Percentiles rank a stretch among this genome's conserved stretches.
These are phyloP conservation scores for Metschnikowia corniflorae DNA, from an alignment of 805 yeast species.

Conservation along the genomic window DNA sequence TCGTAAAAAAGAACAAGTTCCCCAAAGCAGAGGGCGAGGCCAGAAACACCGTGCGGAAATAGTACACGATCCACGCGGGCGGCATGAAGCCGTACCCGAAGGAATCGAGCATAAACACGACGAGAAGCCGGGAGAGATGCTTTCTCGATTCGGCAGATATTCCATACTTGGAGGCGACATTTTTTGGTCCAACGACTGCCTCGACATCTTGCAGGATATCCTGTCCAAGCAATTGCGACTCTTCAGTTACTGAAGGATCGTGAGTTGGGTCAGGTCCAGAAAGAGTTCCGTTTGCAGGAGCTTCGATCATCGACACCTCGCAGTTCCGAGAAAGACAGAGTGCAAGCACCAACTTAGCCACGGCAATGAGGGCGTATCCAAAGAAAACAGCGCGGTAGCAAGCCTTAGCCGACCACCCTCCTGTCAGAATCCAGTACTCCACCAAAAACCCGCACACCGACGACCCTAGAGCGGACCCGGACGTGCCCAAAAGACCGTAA, in stretches of 20 bases:
- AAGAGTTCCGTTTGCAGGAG: neutral
- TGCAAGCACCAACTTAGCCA: slow-evolving; percentile 49
- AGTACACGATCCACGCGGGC: slow-evolving; percentile 82
- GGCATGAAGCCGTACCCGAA: slow-evolving; percentile 89
- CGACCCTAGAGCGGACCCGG: slow-evolving; percentile 75
- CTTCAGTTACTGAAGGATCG: slow-evolving; percentile 3
- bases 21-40: slow-evolving; percentile 62
- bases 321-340: slow-evolving; percentile 49
- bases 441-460: slow-evolving; percentile 58
- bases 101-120: slow-evolving; percentile 78
- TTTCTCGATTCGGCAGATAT: slow-evolving; percentile 42
- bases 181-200: neutral
- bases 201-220: slow-evolving; percentile 4
- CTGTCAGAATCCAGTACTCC: slow-evolving; percentile 36
- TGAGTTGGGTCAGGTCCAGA: neutral
- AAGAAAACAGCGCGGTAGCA: slow-evolving; percentile 58
- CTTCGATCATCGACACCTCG: slow-evolving; percentile 35
- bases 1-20: slow-evolving; percentile 59
- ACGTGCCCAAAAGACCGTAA: slow-evolving; percentile 64
- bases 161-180: slow-evolving; percentile 22
- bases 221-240: slow-evolving; percentile 5
- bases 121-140: slow-evolving; percentile 46
- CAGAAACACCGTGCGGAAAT: slow-evolving; percentile 56
- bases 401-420: slow-evolving; percentile 30
- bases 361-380: slow-evolving; percentile 53